These are phyloP conservation scores for Ceratobasidium sp. DNA, from an alignment of 1,284 basidiomycete species.

Conservation along the genomic window DNA sequence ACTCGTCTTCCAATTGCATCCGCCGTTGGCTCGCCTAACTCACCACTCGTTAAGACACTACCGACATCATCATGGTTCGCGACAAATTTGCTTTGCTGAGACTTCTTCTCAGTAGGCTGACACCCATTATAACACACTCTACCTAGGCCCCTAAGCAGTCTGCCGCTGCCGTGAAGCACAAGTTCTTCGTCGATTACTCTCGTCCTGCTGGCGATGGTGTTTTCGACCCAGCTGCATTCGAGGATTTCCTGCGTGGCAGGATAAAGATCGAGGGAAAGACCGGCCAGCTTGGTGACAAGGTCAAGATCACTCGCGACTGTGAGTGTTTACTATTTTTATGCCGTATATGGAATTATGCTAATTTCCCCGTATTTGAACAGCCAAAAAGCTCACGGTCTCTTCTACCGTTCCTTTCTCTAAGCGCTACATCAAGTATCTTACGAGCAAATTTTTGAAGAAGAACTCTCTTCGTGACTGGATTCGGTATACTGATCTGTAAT, in stretches of 20 bases:
- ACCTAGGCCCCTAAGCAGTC: conserved; percentile 58
- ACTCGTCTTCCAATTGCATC: conserved; percentile 8
- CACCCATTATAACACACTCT: conserved; percentile 59
- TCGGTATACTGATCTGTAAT: conserved; percentile 61
- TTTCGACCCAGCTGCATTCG: conserved; percentile 91
- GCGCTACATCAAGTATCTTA: conserved; percentile 93
- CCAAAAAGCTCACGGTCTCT: conserved; percentile 82
- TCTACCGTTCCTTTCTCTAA: conserved; percentile 91
- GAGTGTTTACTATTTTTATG: conserved; percentile 52
- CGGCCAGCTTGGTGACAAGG: conserved; percentile 82
- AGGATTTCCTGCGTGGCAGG: conserved; percentile 94
- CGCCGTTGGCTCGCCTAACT: conserved; percentile 19
- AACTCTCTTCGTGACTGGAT: conserved; percentile 88
- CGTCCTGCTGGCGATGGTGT: conserved; percentile 91
- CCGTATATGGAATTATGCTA: background rate
- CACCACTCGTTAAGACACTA: conserved; percentile 31
- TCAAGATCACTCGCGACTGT: conserved; percentile 88
- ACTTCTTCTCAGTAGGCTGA: conserved; percentile 92
- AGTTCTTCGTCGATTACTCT: conserved; percentile 95
- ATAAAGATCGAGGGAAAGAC: conserved; percentile 80
- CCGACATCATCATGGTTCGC: conserved; percentile 46
- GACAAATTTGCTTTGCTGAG: conserved; percentile 81
- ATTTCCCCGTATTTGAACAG: conserved; percentile 60
- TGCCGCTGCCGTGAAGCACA: conserved; percentile 74
- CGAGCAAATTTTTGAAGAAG: conserved; percentile 97